Evolutionary conservation across 2,329 filamentous ascomycete species (phyloP).

Genomic region (Trichophyton verrucosum): DNA sequence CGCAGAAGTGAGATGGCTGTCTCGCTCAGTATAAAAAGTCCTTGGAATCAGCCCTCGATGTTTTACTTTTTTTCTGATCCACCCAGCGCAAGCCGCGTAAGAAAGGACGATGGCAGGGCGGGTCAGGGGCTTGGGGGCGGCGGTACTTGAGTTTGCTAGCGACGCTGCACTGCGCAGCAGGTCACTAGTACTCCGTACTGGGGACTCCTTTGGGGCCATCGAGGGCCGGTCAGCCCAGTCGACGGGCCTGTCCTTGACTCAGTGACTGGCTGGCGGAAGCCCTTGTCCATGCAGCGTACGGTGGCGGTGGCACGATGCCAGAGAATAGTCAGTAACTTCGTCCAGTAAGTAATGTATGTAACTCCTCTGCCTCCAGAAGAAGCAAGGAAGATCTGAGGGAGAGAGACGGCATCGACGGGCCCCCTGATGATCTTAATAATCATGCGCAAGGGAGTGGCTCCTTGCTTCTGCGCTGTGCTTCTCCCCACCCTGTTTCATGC

Average conservation of each 20-base stretch:
- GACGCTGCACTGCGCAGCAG: background rate
- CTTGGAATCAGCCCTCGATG: background rate
- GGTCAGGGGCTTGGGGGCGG: background rate
- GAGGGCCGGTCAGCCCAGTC: too few species aligned
- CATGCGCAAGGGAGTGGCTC: background rate
- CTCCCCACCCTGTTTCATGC: background rate
- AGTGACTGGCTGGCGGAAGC: too few species aligned
- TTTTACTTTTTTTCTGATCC: background rate
- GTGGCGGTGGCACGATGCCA: too few species aligned
- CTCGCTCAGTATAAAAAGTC: background rate
- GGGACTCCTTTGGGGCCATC: too few species aligned
- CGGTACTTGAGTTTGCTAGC: background rate
- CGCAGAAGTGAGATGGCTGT: background rate
- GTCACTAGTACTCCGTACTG: too few species aligned
- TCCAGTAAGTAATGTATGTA: too few species aligned
- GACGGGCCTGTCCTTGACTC: too few species aligned
- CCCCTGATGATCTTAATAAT: background rate
- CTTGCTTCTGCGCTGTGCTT: background rate
- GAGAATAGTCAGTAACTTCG: too few species aligned
- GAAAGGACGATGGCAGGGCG: background rate
- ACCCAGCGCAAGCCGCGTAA: background rate
- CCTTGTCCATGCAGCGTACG: too few species aligned
- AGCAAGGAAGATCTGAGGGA: background rate
- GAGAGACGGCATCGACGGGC: too few species aligned
- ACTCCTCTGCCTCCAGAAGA: background rate